phyloP scores from a whole-genome alignment of 768 basidiomycete genomes.

The Termitomyces sp. region DNA sequence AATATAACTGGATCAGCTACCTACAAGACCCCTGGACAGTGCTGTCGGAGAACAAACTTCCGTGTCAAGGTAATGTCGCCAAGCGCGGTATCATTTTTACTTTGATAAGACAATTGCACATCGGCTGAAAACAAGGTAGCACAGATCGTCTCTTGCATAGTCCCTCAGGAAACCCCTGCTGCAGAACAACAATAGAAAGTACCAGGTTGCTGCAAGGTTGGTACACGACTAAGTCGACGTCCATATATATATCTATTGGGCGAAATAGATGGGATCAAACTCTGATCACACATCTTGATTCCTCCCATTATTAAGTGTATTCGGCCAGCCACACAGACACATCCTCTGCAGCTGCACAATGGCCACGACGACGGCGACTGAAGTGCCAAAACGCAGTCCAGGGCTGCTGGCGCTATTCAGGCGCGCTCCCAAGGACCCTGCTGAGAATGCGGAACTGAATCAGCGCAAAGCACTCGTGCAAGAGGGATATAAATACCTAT shows the following conservation, averaged over 20 bases:
- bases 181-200: not conserved
- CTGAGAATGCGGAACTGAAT: constrained; percentile 13
- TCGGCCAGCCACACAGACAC: not conserved
- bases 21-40: not conserved
- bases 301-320: not conserved
- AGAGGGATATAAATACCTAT: constrained; percentile 17
- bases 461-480: constrained; percentile 14
- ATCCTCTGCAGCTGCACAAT: not conserved
- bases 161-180: not conserved
- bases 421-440: constrained; percentile 8
- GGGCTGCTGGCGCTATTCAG: constrained; percentile 12
- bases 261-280: constrained; percentile 6
- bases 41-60: not conserved
- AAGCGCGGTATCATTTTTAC: no score
- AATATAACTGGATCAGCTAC: not conserved
- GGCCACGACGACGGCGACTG: constrained; percentile 3
- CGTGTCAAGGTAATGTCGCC: not conserved
- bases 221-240: not conserved
- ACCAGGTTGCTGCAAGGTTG: not conserved
- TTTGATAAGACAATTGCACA: not conserved
- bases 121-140: not conserved
- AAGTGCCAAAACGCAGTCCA: constrained; percentile 8
- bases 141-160: not conserved
- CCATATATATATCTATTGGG: not conserved
- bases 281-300: constrained; percentile 1